These are phyloP conservation scores for Lichtheimia ramosa DNA, from an alignment of 371 early-diverging fungal species.

Conservation along the genomic window DNA sequence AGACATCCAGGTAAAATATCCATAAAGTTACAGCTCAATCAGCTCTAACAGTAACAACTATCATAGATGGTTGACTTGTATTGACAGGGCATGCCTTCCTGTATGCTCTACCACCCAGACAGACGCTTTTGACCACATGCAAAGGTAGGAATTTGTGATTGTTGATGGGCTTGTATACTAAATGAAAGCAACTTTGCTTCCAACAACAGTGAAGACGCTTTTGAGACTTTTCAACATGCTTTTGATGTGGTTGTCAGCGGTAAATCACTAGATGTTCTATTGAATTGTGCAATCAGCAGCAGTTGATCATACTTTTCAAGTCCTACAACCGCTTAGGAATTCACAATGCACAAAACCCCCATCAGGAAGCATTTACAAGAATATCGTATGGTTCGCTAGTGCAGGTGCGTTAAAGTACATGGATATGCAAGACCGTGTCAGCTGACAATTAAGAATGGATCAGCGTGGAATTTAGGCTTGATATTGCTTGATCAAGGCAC, in stretches of 20 bases:
- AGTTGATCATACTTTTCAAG: neutral
- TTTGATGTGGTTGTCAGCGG: neutral
- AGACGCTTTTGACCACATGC: no score
- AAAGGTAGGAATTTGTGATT: no score
- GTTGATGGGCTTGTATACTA: neutral
- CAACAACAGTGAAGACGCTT: neutral
- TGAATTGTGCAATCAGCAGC: neutral
- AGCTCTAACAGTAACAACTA: no score
- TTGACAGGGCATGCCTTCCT: no score
- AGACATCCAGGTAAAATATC: no score
- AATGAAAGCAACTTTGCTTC: neutral
- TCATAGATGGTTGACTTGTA: no score
- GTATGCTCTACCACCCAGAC: no score
- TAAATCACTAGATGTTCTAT: neutral
- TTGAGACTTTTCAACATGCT: neutral
- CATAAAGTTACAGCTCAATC: no score
- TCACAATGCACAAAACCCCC: no score
- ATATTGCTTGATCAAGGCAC: slow-evolving; percentile 5
- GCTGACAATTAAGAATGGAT: neutral
- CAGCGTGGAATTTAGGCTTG: slow-evolving; percentile 19
- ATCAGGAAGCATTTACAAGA: neutral
- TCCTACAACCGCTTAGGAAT: neutral
- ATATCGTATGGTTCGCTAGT: slow-evolving; percentile 7
- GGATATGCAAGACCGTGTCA: neutral
- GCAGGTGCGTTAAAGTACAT: slow-evolving; percentile 3